These are phyloP conservation scores for Favolaschia claudopus DNA, from an alignment of 768 basidiomycete species.

Conservation along the genomic window DNA sequence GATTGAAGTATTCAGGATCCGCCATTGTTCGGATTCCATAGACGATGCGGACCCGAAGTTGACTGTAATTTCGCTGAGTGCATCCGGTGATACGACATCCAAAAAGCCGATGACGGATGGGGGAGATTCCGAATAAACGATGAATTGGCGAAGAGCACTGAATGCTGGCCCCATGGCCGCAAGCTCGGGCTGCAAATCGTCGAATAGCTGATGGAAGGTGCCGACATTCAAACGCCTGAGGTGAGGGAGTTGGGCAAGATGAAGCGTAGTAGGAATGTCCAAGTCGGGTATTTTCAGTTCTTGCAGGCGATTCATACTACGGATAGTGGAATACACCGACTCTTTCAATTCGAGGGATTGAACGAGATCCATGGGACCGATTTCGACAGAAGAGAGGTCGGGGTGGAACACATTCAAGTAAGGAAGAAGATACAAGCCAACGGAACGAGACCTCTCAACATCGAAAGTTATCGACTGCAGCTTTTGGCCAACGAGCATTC, in stretches of 20 bases:
- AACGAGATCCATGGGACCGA: background rate
- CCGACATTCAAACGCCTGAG: background rate
- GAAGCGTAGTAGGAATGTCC: conserved; percentile 1
- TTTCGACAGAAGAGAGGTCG: conserved; percentile 8
- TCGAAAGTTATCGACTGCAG: background rate
- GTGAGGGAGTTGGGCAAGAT: conserved; percentile 10
- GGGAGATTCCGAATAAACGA: background rate
- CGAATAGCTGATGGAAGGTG: background rate
- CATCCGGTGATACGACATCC: conserved; percentile 3
- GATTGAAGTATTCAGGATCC: background rate
- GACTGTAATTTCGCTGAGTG: background rate
- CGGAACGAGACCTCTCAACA: background rate
- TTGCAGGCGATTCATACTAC: conserved; percentile 8
- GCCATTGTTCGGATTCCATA: background rate
- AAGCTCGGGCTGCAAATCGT: background rate
- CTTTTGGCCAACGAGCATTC: conserved; percentile 1
- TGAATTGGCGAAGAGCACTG: conserved; percentile 4
- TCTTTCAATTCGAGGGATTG: background rate
- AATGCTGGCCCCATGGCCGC: background rate
- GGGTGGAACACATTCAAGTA: conserved; percentile 7
- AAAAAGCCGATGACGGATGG: background rate
- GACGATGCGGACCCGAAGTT: background rate
- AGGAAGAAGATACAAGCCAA: conserved; percentile 1
- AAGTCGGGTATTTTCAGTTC: background rate
- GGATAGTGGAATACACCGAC: conserved; percentile 3